Evolutionary conservation across 306 rosid genomes (phyloP), one percentile per base, ranked within the genome.

Genomic region (Dryas drummondii): DNA sequence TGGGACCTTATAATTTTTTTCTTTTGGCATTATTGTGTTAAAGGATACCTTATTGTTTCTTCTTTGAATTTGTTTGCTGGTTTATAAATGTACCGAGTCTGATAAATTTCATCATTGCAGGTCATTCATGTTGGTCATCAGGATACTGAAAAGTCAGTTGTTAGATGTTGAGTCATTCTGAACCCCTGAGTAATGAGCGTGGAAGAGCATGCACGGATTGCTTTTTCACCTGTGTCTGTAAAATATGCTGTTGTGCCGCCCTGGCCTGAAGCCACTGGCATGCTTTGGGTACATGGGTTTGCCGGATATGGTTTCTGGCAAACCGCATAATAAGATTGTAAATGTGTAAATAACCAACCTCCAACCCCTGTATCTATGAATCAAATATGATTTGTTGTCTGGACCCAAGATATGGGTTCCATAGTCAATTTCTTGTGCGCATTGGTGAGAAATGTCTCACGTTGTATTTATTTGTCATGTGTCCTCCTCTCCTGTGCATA

Each of bases 91-190:
- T 65, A 26, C 44, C 51, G 27, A 64, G 15, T 40, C 12, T 54
- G 62, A 44, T 72, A 4, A 26, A 26, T 44, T 19, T 1, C 12
- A 59, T 46, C 9, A 22, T 19, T 65, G 64, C 79, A 75, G 79
- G 79, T 75, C 72, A 65, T 75, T 66, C 79, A 65, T 75, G 64
- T 55, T 50, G 79, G 72, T 75, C 56, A 75, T 75, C 66, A 42
- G 72, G 64, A 75, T 65, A 7, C 72, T 67, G 37, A 65, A 65
- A 65, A 65, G 72, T 75, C 66, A 75, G 79, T 32, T 65, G 53
- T 65, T 64, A 75, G 79, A 65, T 65, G 79, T 65, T 15, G 70
- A 53, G 79, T 73, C 68, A 59, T 72, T 72, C 76, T 57, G 76
- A 46, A 58, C 57, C 57, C 76, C 50, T 0, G 67, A 57, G 68